A percentile compares a stretch with the other conserved stretches of the same genome.
phyloP scores from a whole-genome alignment of 1,139 yeast species.

The Scheffersomyces quercinus region DNA sequence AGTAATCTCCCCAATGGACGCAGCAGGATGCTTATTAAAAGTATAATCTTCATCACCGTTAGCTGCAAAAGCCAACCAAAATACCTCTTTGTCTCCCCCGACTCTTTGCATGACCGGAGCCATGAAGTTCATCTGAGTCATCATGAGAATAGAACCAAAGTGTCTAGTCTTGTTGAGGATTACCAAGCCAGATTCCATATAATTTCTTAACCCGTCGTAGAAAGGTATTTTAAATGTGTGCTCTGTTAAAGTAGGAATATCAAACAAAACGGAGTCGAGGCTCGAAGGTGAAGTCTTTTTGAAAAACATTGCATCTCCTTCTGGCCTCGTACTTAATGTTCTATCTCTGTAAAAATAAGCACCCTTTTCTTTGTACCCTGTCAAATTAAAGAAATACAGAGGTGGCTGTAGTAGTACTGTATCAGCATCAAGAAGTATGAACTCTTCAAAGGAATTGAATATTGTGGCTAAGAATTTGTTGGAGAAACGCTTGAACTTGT shows the following conservation, averaged over 20 bases:
- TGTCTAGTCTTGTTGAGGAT: constrained; percentile 42
- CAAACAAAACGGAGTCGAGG: constrained; percentile 34
- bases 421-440: constrained; percentile 21
- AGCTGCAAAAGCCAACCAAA: constrained; percentile 59
- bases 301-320: constrained; percentile 31
- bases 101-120: constrained; percentile 39
- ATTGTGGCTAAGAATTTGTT: constrained; percentile 49
- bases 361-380: constrained; percentile 14
- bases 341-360: constrained; percentile 20
- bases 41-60: constrained; percentile 53
- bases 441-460: constrained; percentile 21
- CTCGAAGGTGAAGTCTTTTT: constrained; percentile 39
- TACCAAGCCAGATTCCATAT: constrained; percentile 56
- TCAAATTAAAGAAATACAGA: constrained; percentile 12
- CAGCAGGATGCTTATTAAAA: constrained; percentile 51
- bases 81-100: constrained; percentile 66
- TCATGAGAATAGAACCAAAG: constrained; percentile 42
- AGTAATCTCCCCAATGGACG: constrained; percentile 50
- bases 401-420: constrained; percentile 19
- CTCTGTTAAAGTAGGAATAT: constrained; percentile 32
- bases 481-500: constrained; percentile 37
- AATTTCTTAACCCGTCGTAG: constrained; percentile 36
- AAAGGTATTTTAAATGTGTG: constrained; percentile 30
- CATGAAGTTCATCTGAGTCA: constrained; percentile 43
- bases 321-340: constrained; percentile 30